Conservation (phyloP, 208 protist genomes). For the Crithidia brevicula region DNA sequence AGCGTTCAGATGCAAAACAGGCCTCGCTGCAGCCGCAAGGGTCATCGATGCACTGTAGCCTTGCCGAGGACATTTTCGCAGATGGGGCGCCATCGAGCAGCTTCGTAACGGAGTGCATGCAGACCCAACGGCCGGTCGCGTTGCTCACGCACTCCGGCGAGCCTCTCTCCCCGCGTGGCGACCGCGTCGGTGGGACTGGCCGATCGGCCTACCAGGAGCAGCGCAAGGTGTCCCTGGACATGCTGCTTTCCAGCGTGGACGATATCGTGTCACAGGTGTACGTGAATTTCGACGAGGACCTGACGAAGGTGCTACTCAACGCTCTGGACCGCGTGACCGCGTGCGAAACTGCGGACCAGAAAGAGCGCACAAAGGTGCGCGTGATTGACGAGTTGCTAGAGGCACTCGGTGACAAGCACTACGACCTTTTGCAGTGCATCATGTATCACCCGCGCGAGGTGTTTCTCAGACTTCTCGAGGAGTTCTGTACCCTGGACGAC, state of each 20-base stretch:
- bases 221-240: slow-evolving; percentile 80
- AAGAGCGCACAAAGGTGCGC: slow-evolving; percentile 64
- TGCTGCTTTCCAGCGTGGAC: slow-evolving; percentile 84
- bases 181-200: slow-evolving; percentile 63
- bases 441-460: slow-evolving; percentile 84
- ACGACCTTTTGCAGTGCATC: slow-evolving; percentile 85
- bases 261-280: slow-evolving; percentile 92
- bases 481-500: slow-evolving; percentile 89
- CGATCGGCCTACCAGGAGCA: slow-evolving; percentile 65
- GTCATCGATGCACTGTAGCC: slow-evolving; percentile 29
- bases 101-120: slow-evolving; percentile 74
- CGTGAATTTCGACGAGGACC: slow-evolving; percentile 87
- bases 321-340: slow-evolving; percentile 81
- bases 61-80: slow-evolving; percentile 43
- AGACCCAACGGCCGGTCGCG: slow-evolving; percentile 69
- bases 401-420: slow-evolving; percentile 79
- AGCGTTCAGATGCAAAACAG: slow-evolving; percentile 17
- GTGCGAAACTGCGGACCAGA: slow-evolving; percentile 69
- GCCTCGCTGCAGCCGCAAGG: slow-evolving; percentile 1
- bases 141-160: slow-evolving; percentile 75
- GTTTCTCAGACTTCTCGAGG: slow-evolving; percentile 84
- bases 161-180: slow-evolving; percentile 79
- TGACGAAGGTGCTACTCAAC: slow-evolving; percentile 91
- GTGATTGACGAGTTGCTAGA: slow-evolving; percentile 82
- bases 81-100: slow-evolving; percentile 36